A percentile compares a stretch with the other conserved stretches of the same genome.
Evolutionary conservation across 345 rosid genomes (phyloP).

Genomic region (Tarenaya hassleriana): DNA sequence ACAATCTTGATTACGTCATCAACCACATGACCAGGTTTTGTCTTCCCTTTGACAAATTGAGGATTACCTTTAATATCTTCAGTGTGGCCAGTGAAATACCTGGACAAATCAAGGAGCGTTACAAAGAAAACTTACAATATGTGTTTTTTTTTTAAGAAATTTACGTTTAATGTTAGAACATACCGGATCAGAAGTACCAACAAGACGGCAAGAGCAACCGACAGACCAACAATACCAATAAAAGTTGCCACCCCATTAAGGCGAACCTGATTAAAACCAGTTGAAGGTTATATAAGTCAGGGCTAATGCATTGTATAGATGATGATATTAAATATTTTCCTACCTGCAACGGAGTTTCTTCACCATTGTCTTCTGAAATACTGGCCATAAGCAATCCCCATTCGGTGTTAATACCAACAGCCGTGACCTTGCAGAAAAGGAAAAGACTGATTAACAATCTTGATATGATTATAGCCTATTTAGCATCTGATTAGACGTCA

Average conservation of each 20-base stretch:
- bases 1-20: constrained; percentile 73
- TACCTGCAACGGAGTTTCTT: constrained; percentile 99
- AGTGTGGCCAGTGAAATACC: constrained; percentile 76
- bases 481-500: too few species aligned
- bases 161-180: background rate
- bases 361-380: constrained; percentile 93
- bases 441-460: background rate
- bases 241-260: constrained; percentile 97
- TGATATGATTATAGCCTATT: background rate
- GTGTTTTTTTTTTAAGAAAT: background rate
- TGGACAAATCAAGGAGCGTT: constrained; percentile 23
- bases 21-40: constrained; percentile 47
- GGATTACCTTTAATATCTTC: constrained; percentile 35
- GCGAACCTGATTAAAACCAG: constrained; percentile 53
- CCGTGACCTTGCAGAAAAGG: constrained; percentile 56
- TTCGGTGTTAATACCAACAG: constrained; percentile 93
- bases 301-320: background rate
- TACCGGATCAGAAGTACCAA: constrained; percentile 78
- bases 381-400: constrained; percentile 99
- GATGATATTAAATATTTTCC: constrained; percentile 2
- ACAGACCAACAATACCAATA: constrained; percentile 80
- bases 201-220: constrained; percentile 69
- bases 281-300: constrained; percentile 17
- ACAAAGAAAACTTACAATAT: background rate
- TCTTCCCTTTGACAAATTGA: constrained; percentile 56